phyloP scores from a whole-genome alignment of 768 basidiomycete species.

The Collybia sp. region DNA sequence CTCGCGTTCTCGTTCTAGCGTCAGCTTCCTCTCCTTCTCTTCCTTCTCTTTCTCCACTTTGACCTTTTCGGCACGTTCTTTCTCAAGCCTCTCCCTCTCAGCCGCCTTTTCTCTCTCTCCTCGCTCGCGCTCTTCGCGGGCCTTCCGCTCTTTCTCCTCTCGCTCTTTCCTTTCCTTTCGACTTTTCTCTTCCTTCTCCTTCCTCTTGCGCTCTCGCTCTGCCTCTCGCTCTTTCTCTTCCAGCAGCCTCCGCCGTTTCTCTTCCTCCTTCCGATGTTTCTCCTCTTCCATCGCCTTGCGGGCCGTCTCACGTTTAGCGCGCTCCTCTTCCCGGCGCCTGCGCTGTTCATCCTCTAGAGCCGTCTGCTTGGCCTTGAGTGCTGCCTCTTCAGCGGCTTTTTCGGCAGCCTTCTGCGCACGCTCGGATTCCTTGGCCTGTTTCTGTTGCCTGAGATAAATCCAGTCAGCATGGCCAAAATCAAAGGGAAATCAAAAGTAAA shows the following conservation, averaged over 20 bases:
- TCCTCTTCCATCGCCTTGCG: conserved; percentile 83
- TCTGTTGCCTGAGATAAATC: conserved; percentile 65
- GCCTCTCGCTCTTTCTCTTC: conserved; percentile 80
- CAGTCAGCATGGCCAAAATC: conserved; percentile 3
- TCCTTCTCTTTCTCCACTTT: conserved; percentile 29
- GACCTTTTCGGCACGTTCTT: conserved; percentile 38
- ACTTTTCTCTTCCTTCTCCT: conserved; percentile 69
- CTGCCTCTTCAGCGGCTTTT: conserved; percentile 83
- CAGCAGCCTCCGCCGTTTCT: conserved; percentile 65
- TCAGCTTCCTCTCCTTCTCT: conserved; percentile 24
- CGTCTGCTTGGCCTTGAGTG: conserved; percentile 66
- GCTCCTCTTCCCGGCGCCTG: conserved; percentile 85
- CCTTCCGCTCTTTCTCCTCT: conserved; percentile 59
- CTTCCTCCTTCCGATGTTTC: conserved; percentile 78
- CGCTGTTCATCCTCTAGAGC: conserved; percentile 78
- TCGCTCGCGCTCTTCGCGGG: conserved; percentile 63
- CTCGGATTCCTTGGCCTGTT: conserved; percentile 90
- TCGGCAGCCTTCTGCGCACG: conserved; percentile 79
- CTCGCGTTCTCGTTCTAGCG: conserved; percentile 24
- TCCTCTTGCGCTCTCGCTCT: conserved; percentile 70
- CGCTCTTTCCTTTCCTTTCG: conserved; percentile 71
- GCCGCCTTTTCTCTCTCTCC: conserved; percentile 57
- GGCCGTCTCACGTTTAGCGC: conserved; percentile 67
- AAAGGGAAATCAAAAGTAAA: too few species aligned
- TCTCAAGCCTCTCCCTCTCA: conserved; percentile 36